Percentiles rank a stretch among this genome's conserved stretches.
Evolutionary conservation across 192 early-diverging fungal genomes (phyloP).

Genomic region (Coemansia sp.): DNA sequence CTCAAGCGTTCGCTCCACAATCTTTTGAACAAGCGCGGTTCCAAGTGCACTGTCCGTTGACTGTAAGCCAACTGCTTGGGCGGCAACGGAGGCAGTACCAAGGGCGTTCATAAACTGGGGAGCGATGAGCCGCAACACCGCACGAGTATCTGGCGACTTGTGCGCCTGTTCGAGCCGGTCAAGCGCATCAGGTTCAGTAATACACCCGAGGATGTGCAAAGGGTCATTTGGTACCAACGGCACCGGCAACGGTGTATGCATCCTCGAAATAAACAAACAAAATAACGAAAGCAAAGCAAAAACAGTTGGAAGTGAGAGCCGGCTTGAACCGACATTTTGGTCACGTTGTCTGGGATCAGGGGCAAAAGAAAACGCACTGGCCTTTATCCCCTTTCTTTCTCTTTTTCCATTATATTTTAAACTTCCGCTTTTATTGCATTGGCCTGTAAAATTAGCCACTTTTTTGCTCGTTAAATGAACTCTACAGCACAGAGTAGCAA

Average conservation of each 20-base stretch:
- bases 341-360: conserved; percentile 1
- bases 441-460: background rate
- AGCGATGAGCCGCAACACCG: conserved; percentile 30
- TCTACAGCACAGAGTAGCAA: background rate
- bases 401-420: background rate
- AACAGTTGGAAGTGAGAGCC: background rate
- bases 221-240: conserved; percentile 13
- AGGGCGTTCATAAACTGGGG: conserved; percentile 29
- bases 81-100: background rate
- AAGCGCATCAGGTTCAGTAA: background rate
- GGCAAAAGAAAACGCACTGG: background rate
- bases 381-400: background rate
- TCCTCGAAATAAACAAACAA: conserved; percentile 3
- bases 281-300: background rate
- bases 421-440: background rate
- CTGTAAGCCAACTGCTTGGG: background rate
- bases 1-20: conserved; percentile 1
- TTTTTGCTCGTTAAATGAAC: background rate
- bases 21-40: conserved; percentile 9
- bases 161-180: conserved; percentile 4
- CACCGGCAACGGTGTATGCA: background rate
- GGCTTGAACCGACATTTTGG: background rate
- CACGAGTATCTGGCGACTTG: conserved; percentile 26
- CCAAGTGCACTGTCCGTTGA: conserved; percentile 1
- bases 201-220: conserved; percentile 7